A percentile compares a stretch with the other conserved stretches of the same genome.
These are phyloP conservation scores for Naganishia randhawae DNA, from an alignment of 768 basidiomycete genomes.

Conservation along the genomic window DNA sequence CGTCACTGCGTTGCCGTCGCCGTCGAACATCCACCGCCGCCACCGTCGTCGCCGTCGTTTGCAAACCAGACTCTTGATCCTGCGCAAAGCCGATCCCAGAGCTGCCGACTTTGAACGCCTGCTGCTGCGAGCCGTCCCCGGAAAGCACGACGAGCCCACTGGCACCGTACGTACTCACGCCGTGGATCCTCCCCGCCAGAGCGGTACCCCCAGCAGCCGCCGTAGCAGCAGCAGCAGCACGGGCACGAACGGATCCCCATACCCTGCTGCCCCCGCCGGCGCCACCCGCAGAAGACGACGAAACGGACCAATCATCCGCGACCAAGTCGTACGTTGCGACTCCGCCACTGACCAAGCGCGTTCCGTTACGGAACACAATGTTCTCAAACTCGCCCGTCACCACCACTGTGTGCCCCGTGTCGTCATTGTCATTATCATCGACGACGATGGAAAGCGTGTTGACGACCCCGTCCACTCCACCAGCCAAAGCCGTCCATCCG, in stretches of 20 bases:
- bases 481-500: slow-evolving; percentile 66
- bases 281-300: too few relatives aligned
- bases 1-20: neutral
- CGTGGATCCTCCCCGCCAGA: slow-evolving; percentile 30
- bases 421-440: too few relatives aligned
- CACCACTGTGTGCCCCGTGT: slow-evolving; percentile 54
- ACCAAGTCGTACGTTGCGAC: slow-evolving; percentile 71
- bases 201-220: neutral
- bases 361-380: slow-evolving; percentile 48
- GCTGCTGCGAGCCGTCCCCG: slow-evolving; percentile 53
- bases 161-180: slow-evolving; percentile 60
- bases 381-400: slow-evolving; percentile 73
- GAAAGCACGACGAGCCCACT: slow-evolving; percentile 74
- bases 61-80: neutral
- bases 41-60: neutral
- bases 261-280: slow-evolving; percentile 55
- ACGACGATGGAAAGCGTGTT: slow-evolving; percentile 54
- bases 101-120: slow-evolving; percentile 56
- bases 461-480: slow-evolving; percentile 76
- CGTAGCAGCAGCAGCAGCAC: neutral
- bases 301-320: slow-evolving; percentile 64
- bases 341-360: slow-evolving; percentile 56
- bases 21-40: neutral
- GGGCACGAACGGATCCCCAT: slow-evolving; percentile 45
- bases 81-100: neutral